Percentiles rank a stretch among this genome's conserved stretches.
Evolutionary conservation across 169 alveolate species (phyloP).

Genomic region (Eimeria tenella): DNA sequence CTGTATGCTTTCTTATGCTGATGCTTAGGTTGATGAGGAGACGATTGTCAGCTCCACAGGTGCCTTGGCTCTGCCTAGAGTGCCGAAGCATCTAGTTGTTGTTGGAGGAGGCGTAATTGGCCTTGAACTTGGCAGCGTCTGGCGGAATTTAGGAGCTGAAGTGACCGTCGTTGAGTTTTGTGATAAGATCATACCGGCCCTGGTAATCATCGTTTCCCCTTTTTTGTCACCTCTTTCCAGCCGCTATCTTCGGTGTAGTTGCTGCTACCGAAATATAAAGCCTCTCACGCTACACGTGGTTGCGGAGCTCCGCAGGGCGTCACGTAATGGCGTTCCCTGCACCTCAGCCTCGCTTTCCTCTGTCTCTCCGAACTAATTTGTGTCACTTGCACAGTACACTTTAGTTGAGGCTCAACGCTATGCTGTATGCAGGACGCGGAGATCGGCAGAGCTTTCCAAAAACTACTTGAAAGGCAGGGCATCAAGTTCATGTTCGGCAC

Average conservation of each 20-base stretch:
- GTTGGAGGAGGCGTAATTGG: conserved; percentile 99
- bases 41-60: conserved; percentile 85
- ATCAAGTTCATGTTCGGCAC: conserved; percentile 85
- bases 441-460: conserved; percentile 90
- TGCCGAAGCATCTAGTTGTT: conserved; percentile 94
- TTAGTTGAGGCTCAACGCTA: too few relatives aligned
- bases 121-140: conserved; percentile 97
- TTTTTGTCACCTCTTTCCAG: neutral
- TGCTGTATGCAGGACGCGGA: conserved; percentile 83
- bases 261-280: neutral
- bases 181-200: conserved; percentile 80
- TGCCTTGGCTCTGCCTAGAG: conserved; percentile 81
- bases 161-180: conserved; percentile 90
- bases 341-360: too few relatives aligned
- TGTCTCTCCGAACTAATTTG: too few relatives aligned
- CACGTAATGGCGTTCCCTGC: too few relatives aligned
- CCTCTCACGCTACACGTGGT: neutral
- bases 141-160: conserved; percentile 95
- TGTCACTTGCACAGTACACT: too few relatives aligned
- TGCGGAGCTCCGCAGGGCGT: too few relatives aligned
- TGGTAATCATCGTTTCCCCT: conserved; percentile 41
- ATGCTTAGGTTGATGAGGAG: conserved; percentile 88
- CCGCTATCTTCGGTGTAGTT: neutral
- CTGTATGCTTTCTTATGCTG: neutral
- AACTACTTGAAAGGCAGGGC: conserved; percentile 87